phyloP scores from a whole-genome alignment of 2,329 filamentous ascomycete genomes.

The Aspergillus cejpii region DNA sequence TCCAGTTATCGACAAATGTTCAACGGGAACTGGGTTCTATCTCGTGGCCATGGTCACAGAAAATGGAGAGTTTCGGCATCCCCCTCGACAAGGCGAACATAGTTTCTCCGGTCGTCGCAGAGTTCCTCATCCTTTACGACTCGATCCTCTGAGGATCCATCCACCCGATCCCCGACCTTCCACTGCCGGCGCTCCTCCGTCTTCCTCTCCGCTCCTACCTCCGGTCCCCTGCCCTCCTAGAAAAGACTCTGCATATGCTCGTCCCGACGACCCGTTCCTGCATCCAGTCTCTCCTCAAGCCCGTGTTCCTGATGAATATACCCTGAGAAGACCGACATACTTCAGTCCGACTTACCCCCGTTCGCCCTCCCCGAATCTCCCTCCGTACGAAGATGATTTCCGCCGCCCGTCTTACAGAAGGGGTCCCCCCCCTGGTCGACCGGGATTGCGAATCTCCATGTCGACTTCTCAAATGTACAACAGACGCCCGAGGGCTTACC shows the following conservation, averaged over 20 bases:
- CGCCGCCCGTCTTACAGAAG: slow-evolving; percentile 24
- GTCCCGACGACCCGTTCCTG: slow-evolving; percentile 13
- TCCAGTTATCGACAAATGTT: slow-evolving; percentile 34
- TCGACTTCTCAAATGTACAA: slow-evolving; percentile 31
- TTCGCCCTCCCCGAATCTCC: slow-evolving; percentile 14
- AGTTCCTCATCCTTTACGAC: slow-evolving; percentile 25
- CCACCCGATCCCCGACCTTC: slow-evolving; percentile 23
- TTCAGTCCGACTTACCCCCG: slow-evolving; percentile 20
- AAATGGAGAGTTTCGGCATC: slow-evolving; percentile 34
- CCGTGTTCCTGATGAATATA: slow-evolving; percentile 6
- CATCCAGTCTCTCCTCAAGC: slow-evolving; percentile 16
- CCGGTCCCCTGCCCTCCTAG: slow-evolving; percentile 16
- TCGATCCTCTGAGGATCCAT: slow-evolving; percentile 27
- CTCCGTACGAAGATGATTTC: slow-evolving; percentile 17
- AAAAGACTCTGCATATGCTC: slow-evolving; percentile 11
- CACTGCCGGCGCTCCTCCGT: slow-evolving; percentile 13
- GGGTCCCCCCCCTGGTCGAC: slow-evolving; percentile 19
- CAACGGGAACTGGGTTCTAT: slow-evolving; percentile 32
- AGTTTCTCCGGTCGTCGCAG: slow-evolving; percentile 28
- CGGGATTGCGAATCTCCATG: slow-evolving; percentile 32
- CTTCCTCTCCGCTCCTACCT: slow-evolving; percentile 21
- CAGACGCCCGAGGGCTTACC: slow-evolving; percentile 23
- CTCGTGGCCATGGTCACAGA: slow-evolving; percentile 43
- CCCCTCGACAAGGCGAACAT: slow-evolving; percentile 28
- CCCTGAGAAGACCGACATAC: slow-evolving; percentile 14